Conservation (phyloP, 148 eudicot genomes). For the Beta vulgaris region DNA sequence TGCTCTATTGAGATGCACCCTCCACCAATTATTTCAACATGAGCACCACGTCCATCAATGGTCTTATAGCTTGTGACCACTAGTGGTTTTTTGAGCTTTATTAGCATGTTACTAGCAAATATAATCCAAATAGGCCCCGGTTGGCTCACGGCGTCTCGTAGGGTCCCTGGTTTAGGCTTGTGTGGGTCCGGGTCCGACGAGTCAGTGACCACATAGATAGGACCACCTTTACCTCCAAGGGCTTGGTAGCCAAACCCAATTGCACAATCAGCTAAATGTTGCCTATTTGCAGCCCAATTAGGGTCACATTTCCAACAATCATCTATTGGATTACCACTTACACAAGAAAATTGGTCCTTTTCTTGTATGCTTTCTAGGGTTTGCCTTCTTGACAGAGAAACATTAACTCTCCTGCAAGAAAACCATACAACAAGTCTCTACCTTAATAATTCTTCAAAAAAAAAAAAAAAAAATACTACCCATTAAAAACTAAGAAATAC, state of each 20-base stretch:
- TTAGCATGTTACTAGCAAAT: conserved; percentile 53
- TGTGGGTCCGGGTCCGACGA: conserved; percentile 59
- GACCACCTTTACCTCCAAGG: conserved; percentile 74
- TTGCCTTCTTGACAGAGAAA: conserved; percentile 59
- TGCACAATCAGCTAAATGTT: conserved; percentile 71
- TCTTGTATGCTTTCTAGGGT: conserved; percentile 27
- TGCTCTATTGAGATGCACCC: conserved; percentile 70
- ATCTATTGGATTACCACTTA: conserved; percentile 80
- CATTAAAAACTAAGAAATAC: not conserved
- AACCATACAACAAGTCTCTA: conserved; percentile 25
- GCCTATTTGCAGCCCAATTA: conserved; percentile 64
- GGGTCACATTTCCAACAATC: conserved; percentile 86
- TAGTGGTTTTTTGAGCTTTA: conserved; percentile 52
- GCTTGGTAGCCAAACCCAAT: conserved; percentile 75
- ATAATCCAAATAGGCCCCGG: conserved; percentile 69
- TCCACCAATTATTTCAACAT: conserved; percentile 58
- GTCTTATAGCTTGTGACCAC: conserved; percentile 58
- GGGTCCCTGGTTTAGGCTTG: conserved; percentile 63
- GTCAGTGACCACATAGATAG: conserved; percentile 58
- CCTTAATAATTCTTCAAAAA: not conserved
- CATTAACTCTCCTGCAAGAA: conserved; percentile 68
- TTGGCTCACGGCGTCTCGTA: conserved; percentile 65
- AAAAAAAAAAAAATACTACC: not conserved
- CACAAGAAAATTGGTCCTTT: conserved; percentile 44
- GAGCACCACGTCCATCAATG: conserved; percentile 74